A percentile compares a stretch with the other conserved stretches of the same genome.
Evolutionary conservation across 306 rosid genomes (phyloP).

Genomic region (Cicer arietinum): DNA sequence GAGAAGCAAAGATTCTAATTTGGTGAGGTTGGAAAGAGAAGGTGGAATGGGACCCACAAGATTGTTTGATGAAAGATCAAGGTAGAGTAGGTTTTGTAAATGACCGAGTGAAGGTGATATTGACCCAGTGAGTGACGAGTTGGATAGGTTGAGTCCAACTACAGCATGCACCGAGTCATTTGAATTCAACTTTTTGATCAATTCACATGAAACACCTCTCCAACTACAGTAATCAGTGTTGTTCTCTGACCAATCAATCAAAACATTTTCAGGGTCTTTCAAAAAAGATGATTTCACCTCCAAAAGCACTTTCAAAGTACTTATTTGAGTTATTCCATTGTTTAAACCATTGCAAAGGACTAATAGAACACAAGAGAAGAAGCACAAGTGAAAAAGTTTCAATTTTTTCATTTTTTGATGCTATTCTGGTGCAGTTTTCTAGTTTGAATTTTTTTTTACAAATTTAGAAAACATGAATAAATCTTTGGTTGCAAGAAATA

Average conservation of each 20-base stretch:
- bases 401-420: slow-evolving; percentile 20
- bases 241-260: slow-evolving; percentile 64
- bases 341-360: slow-evolving; percentile 44
- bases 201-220: slow-evolving; percentile 68
- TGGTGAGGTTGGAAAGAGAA: slow-evolving; percentile 61
- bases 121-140: slow-evolving; percentile 79
- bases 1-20: slow-evolving; percentile 71
- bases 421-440: background rate
- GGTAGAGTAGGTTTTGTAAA: slow-evolving; percentile 61
- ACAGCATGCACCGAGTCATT: slow-evolving; percentile 48
- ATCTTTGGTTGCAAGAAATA: background rate
- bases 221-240: slow-evolving; percentile 70
- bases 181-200: no score
- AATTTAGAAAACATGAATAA: no score
- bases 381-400: slow-evolving; percentile 33
- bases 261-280: slow-evolving; percentile 66
- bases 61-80: slow-evolving; percentile 82
- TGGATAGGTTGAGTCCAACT: slow-evolving; percentile 74
- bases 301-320: slow-evolving; percentile 64
- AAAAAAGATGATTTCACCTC: slow-evolving; percentile 67
- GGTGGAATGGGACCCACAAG: slow-evolving; percentile 83
- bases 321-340: background rate
- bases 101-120: slow-evolving; percentile 67
- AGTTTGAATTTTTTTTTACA: no score
- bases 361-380: slow-evolving; percentile 37